Base-by-base conservation (phyloP, 2,329 filamentous ascomycete genomes). In the Colletotrichum camelliae region DNA sequence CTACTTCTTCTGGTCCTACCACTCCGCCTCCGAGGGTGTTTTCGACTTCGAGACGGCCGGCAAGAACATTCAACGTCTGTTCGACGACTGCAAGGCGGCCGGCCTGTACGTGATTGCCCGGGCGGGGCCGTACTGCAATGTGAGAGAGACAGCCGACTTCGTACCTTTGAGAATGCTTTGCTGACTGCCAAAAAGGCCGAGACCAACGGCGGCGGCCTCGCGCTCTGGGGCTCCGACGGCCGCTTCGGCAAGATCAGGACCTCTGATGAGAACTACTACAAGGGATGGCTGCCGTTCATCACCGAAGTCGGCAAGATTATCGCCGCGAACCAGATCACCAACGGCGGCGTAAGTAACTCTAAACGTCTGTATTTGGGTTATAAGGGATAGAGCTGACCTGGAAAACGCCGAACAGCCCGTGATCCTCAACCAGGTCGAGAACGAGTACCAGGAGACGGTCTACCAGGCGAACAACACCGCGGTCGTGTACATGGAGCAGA, bases 391-490 rank as follows among this genome's bases (percentile, higher is more conserved):
- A n/a, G 83, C 82, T 37, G 89, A 91, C 62, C 85, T 88, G 75
- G 86, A 89, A 67, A 87, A n/a, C n/a, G n/a, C n/a, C n/a, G n/a
- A n/a, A 87, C 4, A 88, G 88, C 94, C 94, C 0, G 89, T 97
- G 8, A 95, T 97, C 76, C 85, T 96, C 2, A 89, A 94, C 61
- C 95, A 97, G 81, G 93, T 94, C 0, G 95, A 97, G 82, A 97
- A 97, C 77, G 95, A 97, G 81, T 96, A 96, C 81, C 86, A 88
- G 0, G 85, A 90, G 15, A 89, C 90, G 58, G 80, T 90, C 12
- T 86, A 86, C 60, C 88, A 91, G 77, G 84, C 90, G 24, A 37
- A 75, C 62, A 52, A 75, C 69, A 75, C 73, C 84, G 88, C 80
- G 82, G 88, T 37, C 81, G 83, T 83, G 16, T 75, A 75, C 39